Conservation (phyloP, 768 basidiomycete species). For the Guyanaporus albipodus region DNA sequence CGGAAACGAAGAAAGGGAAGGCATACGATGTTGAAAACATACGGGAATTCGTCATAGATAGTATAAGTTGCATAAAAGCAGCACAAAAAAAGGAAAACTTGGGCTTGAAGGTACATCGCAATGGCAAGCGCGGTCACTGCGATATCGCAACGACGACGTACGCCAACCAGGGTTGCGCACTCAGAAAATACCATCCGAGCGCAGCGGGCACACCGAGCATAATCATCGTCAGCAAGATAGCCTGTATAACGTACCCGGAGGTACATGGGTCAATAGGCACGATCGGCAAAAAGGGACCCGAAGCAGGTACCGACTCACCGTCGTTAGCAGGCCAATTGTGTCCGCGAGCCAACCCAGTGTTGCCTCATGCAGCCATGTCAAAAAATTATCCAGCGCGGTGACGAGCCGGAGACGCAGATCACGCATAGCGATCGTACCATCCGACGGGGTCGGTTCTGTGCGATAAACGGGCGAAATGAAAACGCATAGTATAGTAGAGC, state of each 20-base stretch:
- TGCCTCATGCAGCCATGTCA: constrained; percentile 15
- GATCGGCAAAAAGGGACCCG: no score
- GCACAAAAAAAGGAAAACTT: background rate
- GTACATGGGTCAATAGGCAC: background rate
- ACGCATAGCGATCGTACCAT: constrained; percentile 19
- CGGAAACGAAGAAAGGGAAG: background rate
- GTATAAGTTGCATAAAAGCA: constrained; percentile 5
- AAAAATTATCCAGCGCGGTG: constrained; percentile 18
- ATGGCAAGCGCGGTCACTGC: background rate
- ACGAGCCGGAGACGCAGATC: constrained; percentile 22
- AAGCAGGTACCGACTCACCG: background rate
- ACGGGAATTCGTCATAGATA: background rate
- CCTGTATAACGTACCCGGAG: constrained; percentile 6
- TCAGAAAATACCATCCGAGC: constrained; percentile 19
- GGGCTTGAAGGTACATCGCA: background rate
- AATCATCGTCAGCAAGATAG: constrained; percentile 18
- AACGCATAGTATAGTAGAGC: no score
- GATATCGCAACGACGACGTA: constrained; percentile 3
- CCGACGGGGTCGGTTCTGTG: constrained; percentile 28
- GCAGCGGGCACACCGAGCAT: constrained; percentile 15
- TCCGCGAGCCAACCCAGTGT: constrained; percentile 26
- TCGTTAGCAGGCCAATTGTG: constrained; percentile 17
- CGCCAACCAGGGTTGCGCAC: constrained; percentile 10
- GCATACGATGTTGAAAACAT: constrained; percentile 1
- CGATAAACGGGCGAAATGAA: background rate